Base-by-base conservation (phyloP, 2,329 filamentous ascomycete genomes). In the Cytospora chrysosperma region DNA sequence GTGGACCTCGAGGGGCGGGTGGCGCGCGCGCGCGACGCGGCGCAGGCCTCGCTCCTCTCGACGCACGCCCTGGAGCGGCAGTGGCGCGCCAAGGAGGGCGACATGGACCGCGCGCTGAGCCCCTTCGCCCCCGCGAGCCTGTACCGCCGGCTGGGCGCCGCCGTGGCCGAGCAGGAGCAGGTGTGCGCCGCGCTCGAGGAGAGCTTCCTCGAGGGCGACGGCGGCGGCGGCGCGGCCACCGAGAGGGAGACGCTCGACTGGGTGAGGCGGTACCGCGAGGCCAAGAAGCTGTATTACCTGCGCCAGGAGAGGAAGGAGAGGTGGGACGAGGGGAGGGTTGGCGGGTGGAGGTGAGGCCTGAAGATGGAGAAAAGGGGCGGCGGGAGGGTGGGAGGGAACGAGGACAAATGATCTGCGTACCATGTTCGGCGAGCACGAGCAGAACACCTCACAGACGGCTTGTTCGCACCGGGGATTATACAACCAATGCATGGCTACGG, bases 301-400 rank as follows among this genome's bases (percentile, higher is more conserved):
- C 83, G 95, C 63, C 87, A 89, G 72, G 95, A 98, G 79, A 85
- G 92, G 68, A 96, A 93, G 76, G 90, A 93, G 71, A 84, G 95
- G 70, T 98, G 95, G 95, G 95, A 98, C 74, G 94, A 98, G 77
- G 93, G 94, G 27, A 83, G 94, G 69, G 94, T 98, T 37, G 94
- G 94, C 13, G 95, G 95, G 0, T 98, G 95, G 95, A 85, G 94
- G 72, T 94, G 79, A 86, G 40, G 10, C 9, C 19, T 21, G 79
- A 85, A 92, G 68, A 96, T 93, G 76, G 90, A 93, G 71, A 84
- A 95, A 70, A 98, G 95, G 95, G 95, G 97, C 74, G 94, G 98
- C 77, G 93, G 94, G 27, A 83, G 94, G 69, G 94, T 98, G 17
- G 37, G 17, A 15, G 37, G 17, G 19, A 13, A n/a, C 4, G 17